phyloP scores from a whole-genome alignment of 768 basidiomycete species.

The Russula griseocarnosa region DNA sequence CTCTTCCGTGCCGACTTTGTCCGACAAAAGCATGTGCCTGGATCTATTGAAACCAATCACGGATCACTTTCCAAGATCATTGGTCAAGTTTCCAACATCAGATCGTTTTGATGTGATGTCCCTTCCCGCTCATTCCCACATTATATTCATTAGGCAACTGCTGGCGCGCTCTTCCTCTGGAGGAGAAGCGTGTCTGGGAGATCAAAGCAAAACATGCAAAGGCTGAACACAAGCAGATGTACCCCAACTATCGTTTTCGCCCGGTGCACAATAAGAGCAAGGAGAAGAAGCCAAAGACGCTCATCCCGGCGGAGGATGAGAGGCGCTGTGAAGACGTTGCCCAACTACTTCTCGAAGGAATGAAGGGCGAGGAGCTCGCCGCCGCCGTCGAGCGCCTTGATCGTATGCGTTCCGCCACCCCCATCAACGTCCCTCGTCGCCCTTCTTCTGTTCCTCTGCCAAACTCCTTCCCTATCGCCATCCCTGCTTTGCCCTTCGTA shows the following conservation, averaged over 20 bases:
- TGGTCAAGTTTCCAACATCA: conserved; percentile 28
- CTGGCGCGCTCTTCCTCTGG: conserved; percentile 66
- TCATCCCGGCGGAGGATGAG: conserved; percentile 26
- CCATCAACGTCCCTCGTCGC: conserved; percentile 24
- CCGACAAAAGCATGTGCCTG: conserved; percentile 47
- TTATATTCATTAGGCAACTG: conserved; percentile 38
- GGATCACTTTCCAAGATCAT: conserved; percentile 50
- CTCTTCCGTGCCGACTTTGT: conserved; percentile 34
- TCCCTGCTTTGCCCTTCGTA: conserved; percentile 25
- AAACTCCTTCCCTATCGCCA: conserved; percentile 22
- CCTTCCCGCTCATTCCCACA: background rate
- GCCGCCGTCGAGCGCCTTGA: conserved; percentile 29
- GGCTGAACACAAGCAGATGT: conserved; percentile 62
- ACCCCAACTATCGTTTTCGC: conserved; percentile 58
- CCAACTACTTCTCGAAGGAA: conserved; percentile 27
- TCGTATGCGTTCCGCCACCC: conserved; percentile 25
- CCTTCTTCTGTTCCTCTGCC: conserved; percentile 28
- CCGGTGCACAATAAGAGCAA: conserved; percentile 47
- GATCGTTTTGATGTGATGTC: background rate
- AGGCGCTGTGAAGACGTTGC: conserved; percentile 29
- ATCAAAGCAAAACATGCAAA: conserved; percentile 67
- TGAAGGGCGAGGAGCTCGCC: conserved; percentile 29
- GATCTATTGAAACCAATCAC: conserved; percentile 49
- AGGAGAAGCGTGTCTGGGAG: conserved; percentile 73
- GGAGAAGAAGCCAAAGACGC: conserved; percentile 34